Percentiles rank a stretch among this genome's conserved stretches.
Conservation (phyloP, 495 filamentous ascomycete species). For the Diplogelasinospora grovesii region DNA sequence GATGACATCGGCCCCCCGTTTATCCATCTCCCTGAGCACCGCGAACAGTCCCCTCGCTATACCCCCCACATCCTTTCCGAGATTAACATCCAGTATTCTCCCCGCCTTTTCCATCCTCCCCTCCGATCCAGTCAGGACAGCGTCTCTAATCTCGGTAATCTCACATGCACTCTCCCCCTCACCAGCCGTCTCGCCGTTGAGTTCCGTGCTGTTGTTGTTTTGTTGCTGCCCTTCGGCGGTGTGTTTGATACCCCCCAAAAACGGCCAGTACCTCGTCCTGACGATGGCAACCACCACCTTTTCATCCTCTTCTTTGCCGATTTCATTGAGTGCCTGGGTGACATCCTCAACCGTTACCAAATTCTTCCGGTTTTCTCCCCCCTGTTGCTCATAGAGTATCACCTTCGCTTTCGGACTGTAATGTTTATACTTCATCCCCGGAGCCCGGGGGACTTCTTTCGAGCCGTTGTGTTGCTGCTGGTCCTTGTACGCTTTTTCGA, state of each 20-base stretch:
- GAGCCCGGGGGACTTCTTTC: constrained; percentile 47
- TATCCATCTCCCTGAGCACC: constrained; percentile 77
- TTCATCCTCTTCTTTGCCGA: constrained; percentile 1
- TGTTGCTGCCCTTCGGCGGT: no score
- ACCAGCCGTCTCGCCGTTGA: no score
- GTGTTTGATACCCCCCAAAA: no score
- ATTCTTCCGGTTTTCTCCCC: constrained; percentile 8
- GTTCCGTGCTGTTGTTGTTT: no score
- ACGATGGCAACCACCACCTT: constrained; percentile 32
- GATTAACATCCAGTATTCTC: constrained; percentile 48
- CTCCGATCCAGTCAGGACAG: no score
- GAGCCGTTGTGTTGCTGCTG: constrained; percentile 33
- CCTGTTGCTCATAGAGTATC: constrained; percentile 63
- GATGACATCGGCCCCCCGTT: constrained; percentile 71
- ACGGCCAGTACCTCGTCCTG: constrained; percentile 39
- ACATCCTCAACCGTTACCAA: constrained; percentile 14
- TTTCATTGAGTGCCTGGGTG: constrained; percentile 3
- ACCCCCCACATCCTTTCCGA: constrained; percentile 61
- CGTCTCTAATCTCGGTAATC: constrained; percentile 20
- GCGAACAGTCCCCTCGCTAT: constrained; percentile 86
- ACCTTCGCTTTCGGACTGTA: constrained; percentile 90
- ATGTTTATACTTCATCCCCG: constrained; percentile 99
- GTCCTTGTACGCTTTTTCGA: constrained; percentile 70
- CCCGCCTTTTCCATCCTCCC: constrained; percentile 26
- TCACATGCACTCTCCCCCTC: constrained; percentile 22